Evolutionary conservation across 2,329 filamentous ascomycete species (phyloP).

Genomic region (Rutstroemia sp.): DNA sequence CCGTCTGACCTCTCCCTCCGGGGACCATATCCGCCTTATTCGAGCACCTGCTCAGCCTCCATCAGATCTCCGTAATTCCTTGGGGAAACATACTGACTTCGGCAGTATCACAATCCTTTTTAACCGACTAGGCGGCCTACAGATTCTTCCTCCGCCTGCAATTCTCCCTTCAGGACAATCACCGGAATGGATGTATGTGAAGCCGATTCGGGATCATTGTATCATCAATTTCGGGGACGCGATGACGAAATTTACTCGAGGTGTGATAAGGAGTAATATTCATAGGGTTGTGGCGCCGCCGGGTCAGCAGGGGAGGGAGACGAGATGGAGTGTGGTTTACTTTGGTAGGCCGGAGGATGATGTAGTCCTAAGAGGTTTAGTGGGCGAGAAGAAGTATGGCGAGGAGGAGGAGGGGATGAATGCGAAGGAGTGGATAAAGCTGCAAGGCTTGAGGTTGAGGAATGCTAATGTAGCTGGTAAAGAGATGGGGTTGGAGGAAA

Average conservation of each 20-base stretch:
- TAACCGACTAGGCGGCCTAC: constrained; percentile 33
- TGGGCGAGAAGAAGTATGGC: too few relatives aligned
- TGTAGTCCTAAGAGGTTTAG: too few relatives aligned
- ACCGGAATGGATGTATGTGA: constrained; percentile 11
- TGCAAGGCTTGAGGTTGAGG: constrained; percentile 20
- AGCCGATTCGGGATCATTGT: constrained; percentile 29
- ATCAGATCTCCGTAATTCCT: constrained; percentile 7
- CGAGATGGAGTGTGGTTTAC: constrained; percentile 46
- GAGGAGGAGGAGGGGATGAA: constrained; percentile 15
- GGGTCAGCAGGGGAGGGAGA: constrained; percentile 19
- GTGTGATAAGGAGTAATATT: constrained; percentile 29
- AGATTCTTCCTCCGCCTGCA: constrained; percentile 28
- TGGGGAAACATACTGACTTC: constrained; percentile 33
- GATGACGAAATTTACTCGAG: constrained; percentile 30
- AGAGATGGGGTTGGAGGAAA: constrained; percentile 14
- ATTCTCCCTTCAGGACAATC: constrained; percentile 18
- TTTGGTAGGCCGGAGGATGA: constrained; percentile 19
- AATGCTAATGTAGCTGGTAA: background rate
- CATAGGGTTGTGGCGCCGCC: constrained; percentile 31
- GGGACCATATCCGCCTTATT: constrained; percentile 20
- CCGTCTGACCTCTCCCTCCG: constrained; percentile 11
- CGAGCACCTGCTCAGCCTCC: too few relatives aligned
- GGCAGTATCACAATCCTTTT: constrained; percentile 34
- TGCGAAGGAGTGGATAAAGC: constrained; percentile 22
- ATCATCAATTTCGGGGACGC: constrained; percentile 35